These are phyloP conservation scores for Thielaviopsis punctulata DNA, from an alignment of 2,329 filamentous ascomycete genomes.

Conservation along the genomic window DNA sequence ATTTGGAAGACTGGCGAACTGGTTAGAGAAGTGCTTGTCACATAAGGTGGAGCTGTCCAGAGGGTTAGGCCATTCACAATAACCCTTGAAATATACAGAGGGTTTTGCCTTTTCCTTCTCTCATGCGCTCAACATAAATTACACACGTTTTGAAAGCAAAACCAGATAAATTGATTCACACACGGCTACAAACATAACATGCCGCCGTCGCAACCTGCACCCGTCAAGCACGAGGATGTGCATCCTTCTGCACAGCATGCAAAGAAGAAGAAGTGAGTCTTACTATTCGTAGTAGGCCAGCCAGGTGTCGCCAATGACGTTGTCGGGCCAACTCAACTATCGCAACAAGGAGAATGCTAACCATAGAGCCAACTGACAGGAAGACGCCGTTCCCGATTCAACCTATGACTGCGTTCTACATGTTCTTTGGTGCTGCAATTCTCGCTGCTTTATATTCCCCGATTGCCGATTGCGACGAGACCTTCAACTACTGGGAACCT, in stretches of 20 bases:
- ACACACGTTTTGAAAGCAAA: background rate
- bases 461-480: conserved; percentile 96
- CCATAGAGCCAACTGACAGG: background rate
- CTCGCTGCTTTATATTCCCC: conserved; percentile 69
- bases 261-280: conserved; percentile 29
- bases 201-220: conserved; percentile 22
- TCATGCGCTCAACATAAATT: background rate
- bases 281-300: background rate
- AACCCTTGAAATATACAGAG: no score
- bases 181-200: conserved; percentile 16
- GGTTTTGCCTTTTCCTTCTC: background rate
- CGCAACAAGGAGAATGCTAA: background rate
- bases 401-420: conserved; percentile 61
- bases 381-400: conserved; percentile 32
- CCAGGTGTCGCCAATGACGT: background rate
- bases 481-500: conserved; percentile 98
- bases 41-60: no score
- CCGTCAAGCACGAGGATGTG: conserved; percentile 23
- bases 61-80: no score
- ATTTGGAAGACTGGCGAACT: no score
- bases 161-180: background rate
- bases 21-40: no score
- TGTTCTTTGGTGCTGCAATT: conserved; percentile 57
- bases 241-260: conserved; percentile 33
- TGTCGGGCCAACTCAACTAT: background rate